Base-by-base conservation (phyloP, 2,329 filamentous ascomycete species). In the Ploettnerulaceae sp. region DNA sequence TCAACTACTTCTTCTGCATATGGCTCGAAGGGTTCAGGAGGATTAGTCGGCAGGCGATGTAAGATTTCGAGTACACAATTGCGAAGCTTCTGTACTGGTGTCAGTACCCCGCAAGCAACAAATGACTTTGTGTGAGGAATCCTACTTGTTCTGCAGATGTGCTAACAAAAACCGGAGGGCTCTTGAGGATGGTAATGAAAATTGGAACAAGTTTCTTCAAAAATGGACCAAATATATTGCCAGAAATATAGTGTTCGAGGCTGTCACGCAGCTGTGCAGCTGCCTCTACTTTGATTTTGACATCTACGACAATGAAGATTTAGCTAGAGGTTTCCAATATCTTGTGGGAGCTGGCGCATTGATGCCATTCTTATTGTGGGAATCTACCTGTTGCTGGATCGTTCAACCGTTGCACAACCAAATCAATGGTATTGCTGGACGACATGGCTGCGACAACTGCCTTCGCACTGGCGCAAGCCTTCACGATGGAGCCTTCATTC, bases 41-140 rank as follows among this genome's bases (percentile, higher is more conserved):
- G 84, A 29, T 76, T 80, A 67, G 89, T 75, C 5, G 81, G 81
- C 35, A 99, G 69, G 54, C 93, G 82, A 67, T 97, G 89, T 22
- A 99, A 75, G 57, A 96, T 95, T 68, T 98, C 94, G 57, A 99
- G 83, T 38, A 95, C 79, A 65, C 86, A 94, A 65, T 93, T 93
- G 54, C 93, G 88, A 56, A 98, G 73, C 79, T 89, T 94, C 82
- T 88, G 57, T 31, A 44, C 15, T n/a, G 9, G 12, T 20, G 15
- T 57, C 34, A 45, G 45, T 37, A 35, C 29, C 14, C 8, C 24
- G n/a, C 31, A 3, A 34, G 18, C 4, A 15, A 18, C 31, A 12
- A 5, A 18, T 33, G 26, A 18, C 20, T 43, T 11, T 33, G 26
- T 32, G 14, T n/a, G 32, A 12, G 5, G 24, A 4, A 43, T 59